These are phyloP conservation scores for Nepenthes alata DNA, from an alignment of 179 eudicot genomes.

Conservation along the genomic window DNA sequence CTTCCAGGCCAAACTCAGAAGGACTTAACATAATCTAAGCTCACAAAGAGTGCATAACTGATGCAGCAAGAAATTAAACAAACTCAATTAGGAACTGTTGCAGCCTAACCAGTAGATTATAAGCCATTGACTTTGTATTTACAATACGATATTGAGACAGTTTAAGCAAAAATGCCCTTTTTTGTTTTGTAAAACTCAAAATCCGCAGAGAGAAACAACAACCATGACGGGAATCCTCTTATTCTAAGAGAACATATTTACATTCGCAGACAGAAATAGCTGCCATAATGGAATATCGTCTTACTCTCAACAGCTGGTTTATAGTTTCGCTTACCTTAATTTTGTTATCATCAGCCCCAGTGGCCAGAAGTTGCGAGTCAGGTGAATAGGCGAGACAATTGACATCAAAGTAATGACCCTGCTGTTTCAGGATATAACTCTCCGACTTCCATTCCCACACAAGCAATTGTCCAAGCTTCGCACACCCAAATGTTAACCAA, in stretches of 20 bases:
- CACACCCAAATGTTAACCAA: constrained; percentile 93
- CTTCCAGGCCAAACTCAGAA: neutral
- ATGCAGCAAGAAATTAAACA: too few relatives aligned
- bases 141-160: too few relatives aligned
- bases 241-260: too few relatives aligned
- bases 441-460: constrained; percentile 99
- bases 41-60: too few relatives aligned
- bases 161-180: neutral
- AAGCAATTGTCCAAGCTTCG: constrained; percentile 89
- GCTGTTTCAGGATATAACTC: constrained; percentile 90
- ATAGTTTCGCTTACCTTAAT: constrained; percentile 46
- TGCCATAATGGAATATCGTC: too few relatives aligned
- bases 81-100: too few relatives aligned
- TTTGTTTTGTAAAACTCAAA: too few relatives aligned
- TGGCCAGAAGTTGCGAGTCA: constrained; percentile 93
- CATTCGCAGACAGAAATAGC: too few relatives aligned
- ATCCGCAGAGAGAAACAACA: too few relatives aligned
- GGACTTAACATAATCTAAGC: neutral
- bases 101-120: too few relatives aligned
- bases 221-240: too few relatives aligned
- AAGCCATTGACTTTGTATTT: too few relatives aligned
- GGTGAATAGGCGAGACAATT: constrained; percentile 87
- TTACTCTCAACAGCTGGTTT: neutral
- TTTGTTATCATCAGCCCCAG: constrained; percentile 98
- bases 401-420: constrained; percentile 96